Evolutionary conservation across 1,139 yeast species (phyloP), one percentile per base, ranked within the genome.

Genomic region (Pichia sp.): DNA sequence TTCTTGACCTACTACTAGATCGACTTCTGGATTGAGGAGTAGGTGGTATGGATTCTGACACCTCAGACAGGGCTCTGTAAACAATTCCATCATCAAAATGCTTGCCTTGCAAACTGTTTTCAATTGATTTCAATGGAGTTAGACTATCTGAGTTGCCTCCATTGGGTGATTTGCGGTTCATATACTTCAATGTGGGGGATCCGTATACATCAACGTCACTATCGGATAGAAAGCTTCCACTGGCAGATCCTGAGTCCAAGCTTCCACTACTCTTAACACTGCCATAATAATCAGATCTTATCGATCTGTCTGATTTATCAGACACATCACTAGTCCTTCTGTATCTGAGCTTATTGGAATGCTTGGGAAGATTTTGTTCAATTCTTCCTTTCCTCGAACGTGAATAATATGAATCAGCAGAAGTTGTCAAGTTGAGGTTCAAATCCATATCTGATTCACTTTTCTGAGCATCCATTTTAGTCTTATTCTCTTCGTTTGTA

Each of bases 371-470:
- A 30, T 15, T 4, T 6, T 10, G 36, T 32, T 32, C 36, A 32
- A 8, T 8, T 8, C 40, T 32, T 11, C 45, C 30, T 13, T 23
- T 42, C 29, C 49, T 57, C 4, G 54, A 29, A 46, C 64, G 66
- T 30, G 69, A 65, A 52, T 63, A 67, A 45, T 67, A 67, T 5
- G 70, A 66, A 51, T 67, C 70, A 6, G 70, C 65, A 2, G 69
- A 61, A 3, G 53, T 34, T 2, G 52, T 45, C 26, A 57, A 23
- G 15, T 50, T 54, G 26, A 57, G n/a, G 30, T 49, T 51, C 3
- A 59, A 11, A 34, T 48, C 16, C 8, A 19, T 19, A 34, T 51
- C 50, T 23, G n/a, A 8, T 11, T 13, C 41, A 34, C 45, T 16
- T 31, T 45, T n/a, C 11, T 8, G 10, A 29, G 29, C 38, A 11